These are phyloP conservation scores for Acacia pycnantha DNA, from an alignment of 331 rosid species.

Conservation along the genomic window DNA sequence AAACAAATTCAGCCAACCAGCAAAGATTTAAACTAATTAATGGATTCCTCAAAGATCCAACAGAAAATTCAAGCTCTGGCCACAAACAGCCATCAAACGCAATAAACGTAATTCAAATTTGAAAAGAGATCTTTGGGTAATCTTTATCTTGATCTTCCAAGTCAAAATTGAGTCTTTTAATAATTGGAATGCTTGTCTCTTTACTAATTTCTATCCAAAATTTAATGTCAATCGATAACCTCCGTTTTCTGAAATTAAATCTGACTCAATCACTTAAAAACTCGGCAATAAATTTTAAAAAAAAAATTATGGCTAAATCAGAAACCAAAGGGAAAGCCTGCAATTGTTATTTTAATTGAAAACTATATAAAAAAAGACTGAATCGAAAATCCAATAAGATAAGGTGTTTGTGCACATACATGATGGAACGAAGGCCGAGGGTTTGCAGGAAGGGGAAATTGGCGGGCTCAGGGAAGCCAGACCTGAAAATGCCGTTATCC, in stretches of 20 bases:
- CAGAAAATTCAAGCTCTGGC: background rate
- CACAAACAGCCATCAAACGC: background rate
- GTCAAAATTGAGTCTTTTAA: background rate
- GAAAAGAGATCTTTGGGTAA: background rate
- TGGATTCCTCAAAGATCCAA: background rate
- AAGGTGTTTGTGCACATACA: slow-evolving; percentile 31
- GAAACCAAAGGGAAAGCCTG: background rate
- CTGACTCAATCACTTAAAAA: background rate
- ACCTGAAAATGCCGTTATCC: slow-evolving; percentile 73
- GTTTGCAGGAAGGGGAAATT: slow-evolving; percentile 69
- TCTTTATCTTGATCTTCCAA: background rate
- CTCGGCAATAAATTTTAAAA: background rate
- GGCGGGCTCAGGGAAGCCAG: slow-evolving; percentile 71
- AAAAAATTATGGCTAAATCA: background rate
- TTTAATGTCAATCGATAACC: background rate
- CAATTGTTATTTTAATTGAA: background rate
- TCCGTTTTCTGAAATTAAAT: background rate
- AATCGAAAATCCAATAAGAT: background rate
- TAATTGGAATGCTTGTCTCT: background rate
- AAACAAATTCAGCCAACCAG: slow-evolving; percentile 24
- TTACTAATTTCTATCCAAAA: background rate
- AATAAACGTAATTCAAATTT: background rate
- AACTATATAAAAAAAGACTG: background rate
- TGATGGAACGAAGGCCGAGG: slow-evolving; percentile 66
- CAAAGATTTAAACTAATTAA: slow-evolving; percentile 1